These are phyloP conservation scores for Creolimax fragrantissima DNA, from an alignment of 78 protist genomes.

Conservation along the genomic window DNA sequence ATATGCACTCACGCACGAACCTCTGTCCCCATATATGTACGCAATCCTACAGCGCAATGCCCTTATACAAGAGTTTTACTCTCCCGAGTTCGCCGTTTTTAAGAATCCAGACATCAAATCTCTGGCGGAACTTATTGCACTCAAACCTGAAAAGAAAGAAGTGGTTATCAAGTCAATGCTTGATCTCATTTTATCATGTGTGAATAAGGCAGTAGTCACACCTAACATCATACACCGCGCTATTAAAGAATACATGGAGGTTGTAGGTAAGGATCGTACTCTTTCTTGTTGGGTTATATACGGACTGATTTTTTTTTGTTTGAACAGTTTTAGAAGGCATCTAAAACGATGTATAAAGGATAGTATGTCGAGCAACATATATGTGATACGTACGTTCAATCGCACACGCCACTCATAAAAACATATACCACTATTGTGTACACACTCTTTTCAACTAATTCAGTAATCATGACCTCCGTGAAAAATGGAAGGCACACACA, in stretches of 20 bases:
- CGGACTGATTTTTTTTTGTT: too few relatives aligned
- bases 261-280: too few relatives aligned
- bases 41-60: slow-evolving; percentile 3
- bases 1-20: not conserved
- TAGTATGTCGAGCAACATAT: too few relatives aligned
- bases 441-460: too few relatives aligned
- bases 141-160: slow-evolving; percentile 21
- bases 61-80: slow-evolving; percentile 47
- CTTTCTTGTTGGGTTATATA: too few relatives aligned
- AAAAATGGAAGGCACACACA: too few relatives aligned
- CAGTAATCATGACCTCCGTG: too few relatives aligned
- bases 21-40: not conserved
- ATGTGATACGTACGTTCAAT: too few relatives aligned
- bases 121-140: slow-evolving; percentile 3
- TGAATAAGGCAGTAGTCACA: slow-evolving; percentile 32
- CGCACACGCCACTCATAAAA: not conserved
- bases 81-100: slow-evolving; percentile 39
- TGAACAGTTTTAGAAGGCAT: too few relatives aligned
- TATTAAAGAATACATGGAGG: not conserved
- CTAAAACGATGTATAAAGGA: too few relatives aligned
- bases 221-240: slow-evolving; percentile 15
- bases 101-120: slow-evolving; percentile 22
- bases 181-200: not conserved
- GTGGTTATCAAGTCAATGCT: slow-evolving; percentile 14
- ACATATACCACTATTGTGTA: not conserved